phyloP scores from a whole-genome alignment of 78 protist species.

The Planoprotostelium fungivorum region DNA sequence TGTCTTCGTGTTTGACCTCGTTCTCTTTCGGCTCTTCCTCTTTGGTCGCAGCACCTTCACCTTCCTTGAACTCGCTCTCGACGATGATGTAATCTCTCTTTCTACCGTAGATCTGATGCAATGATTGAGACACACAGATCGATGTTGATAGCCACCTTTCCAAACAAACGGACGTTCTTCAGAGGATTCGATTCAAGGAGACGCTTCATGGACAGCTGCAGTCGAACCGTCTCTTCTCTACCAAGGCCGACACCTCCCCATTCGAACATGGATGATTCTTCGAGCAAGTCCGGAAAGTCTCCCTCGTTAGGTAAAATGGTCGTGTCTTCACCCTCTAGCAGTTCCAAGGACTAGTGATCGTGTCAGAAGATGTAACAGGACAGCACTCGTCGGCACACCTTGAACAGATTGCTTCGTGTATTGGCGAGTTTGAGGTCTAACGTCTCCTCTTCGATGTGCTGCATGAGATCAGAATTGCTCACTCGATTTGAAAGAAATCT shows the following conservation, averaged over 20 bases:
- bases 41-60: neutral
- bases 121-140: neutral
- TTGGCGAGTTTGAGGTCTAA: neutral
- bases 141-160: neutral
- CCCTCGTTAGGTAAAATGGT: neutral
- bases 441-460: neutral
- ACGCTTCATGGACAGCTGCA: neutral
- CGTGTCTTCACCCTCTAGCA: neutral
- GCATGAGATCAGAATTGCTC: neutral
- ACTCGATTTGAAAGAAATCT: neutral
- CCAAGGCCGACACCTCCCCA: neutral
- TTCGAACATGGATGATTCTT: neutral
- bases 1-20: neutral
- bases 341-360: neutral
- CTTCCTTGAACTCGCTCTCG: constrained; percentile 1
- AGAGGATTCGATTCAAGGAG: neutral
- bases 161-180: neutral
- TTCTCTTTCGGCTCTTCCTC: neutral
- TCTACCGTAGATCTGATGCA: constrained; percentile 24
- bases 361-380: neutral
- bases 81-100: constrained; percentile 17
- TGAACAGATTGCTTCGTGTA: neutral
- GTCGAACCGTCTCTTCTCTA: neutral
- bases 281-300: neutral
- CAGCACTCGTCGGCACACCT: neutral